Percentiles rank a stretch among this genome's conserved stretches.
phyloP scores from a whole-genome alignment of 352 stramenopile genomes.

The Phytophthora meadii region DNA sequence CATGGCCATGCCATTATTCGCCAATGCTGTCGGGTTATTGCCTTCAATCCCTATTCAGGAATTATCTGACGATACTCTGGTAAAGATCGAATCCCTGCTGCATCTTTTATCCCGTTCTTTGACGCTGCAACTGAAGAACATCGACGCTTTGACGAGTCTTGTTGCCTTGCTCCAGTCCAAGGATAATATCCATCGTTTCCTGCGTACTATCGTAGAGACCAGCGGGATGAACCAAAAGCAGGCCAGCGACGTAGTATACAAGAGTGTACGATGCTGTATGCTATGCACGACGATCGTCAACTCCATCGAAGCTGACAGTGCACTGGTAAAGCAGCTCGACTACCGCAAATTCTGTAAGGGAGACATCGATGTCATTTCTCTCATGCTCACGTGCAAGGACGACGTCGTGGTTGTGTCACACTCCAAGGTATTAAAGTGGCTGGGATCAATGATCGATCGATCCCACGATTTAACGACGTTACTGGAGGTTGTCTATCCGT shows the following conservation, averaged over 20 bases:
- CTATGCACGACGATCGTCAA: slow-evolving; percentile 69
- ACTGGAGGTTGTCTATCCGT: slow-evolving; percentile 64
- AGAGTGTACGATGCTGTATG: slow-evolving; percentile 66
- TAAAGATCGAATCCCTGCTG: slow-evolving; percentile 30
- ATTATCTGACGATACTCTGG: slow-evolving; percentile 19
- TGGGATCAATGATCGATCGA: slow-evolving; percentile 77
- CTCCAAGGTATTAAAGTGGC: slow-evolving; percentile 79
- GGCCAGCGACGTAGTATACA: slow-evolving; percentile 57
- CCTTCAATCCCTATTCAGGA: slow-evolving; percentile 20
- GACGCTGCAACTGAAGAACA: slow-evolving; percentile 29
- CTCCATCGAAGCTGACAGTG: slow-evolving; percentile 24
- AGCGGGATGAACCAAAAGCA: slow-evolving; percentile 14
- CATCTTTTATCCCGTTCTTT: slow-evolving; percentile 38
- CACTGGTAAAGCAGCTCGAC: slow-evolving; percentile 18
- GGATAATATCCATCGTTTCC: slow-evolving; percentile 36
- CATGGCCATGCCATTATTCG: slow-evolving; percentile 26
- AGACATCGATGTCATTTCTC: slow-evolving; percentile 54
- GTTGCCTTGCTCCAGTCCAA: slow-evolving; percentile 20
- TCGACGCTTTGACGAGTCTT: slow-evolving; percentile 10
- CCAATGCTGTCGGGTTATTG: slow-evolving; percentile 32
- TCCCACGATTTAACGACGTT: slow-evolving; percentile 60
- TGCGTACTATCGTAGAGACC: slow-evolving; percentile 26
- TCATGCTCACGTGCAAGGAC: slow-evolving; percentile 47
- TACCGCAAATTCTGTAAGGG: slow-evolving; percentile 57
- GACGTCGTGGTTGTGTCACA: slow-evolving; percentile 37